Percentiles rank a stretch among this genome's conserved stretches.
Conservation (phyloP, 2,329 filamentous ascomycete genomes). For the Exophiala sp. region DNA sequence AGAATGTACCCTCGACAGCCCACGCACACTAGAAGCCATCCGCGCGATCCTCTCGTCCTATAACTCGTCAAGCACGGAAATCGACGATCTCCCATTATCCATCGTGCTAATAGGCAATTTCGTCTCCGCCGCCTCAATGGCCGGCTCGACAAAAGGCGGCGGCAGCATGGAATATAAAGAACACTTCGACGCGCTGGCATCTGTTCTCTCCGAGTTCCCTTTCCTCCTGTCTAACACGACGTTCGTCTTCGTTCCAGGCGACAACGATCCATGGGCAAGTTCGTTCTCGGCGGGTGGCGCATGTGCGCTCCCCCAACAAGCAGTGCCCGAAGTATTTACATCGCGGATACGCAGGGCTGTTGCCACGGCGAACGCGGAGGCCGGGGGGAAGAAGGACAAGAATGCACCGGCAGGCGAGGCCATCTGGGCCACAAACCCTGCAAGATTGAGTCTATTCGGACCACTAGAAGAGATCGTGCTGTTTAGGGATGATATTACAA, state of each 20-base stretch:
- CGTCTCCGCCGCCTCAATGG: conserved; percentile 54
- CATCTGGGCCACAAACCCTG: conserved; percentile 85
- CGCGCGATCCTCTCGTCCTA: conserved; percentile 75
- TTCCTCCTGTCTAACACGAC: conserved; percentile 72
- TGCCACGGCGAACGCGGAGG: conserved; percentile 70
- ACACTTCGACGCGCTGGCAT: conserved; percentile 83
- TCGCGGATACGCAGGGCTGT: conserved; percentile 80
- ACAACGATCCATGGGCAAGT: conserved; percentile 96
- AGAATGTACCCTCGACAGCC: conserved; percentile 81
- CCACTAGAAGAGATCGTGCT: conserved; percentile 82
- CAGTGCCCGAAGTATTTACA: conserved; percentile 85
- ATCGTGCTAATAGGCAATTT: conserved; percentile 90
- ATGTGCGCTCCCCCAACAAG: conserved; percentile 45
- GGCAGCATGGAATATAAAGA: conserved; percentile 97
- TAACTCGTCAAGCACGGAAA: conserved; percentile 53
- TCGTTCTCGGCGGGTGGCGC: conserved; percentile 59
- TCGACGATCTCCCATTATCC: conserved; percentile 64
- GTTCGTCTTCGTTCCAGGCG: conserved; percentile 90
- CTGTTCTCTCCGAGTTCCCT: conserved; percentile 78
- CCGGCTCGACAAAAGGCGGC: conserved; percentile 62
- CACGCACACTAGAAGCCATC: conserved; percentile 75
- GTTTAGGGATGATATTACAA: conserved; percentile 81
- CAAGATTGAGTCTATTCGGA: conserved; percentile 78
- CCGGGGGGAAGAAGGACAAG: conserved; percentile 51
- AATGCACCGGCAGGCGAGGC: conserved; percentile 63